Conservation (phyloP, 371 early-diverging fungal species). For the Circinella umbellata region DNA sequence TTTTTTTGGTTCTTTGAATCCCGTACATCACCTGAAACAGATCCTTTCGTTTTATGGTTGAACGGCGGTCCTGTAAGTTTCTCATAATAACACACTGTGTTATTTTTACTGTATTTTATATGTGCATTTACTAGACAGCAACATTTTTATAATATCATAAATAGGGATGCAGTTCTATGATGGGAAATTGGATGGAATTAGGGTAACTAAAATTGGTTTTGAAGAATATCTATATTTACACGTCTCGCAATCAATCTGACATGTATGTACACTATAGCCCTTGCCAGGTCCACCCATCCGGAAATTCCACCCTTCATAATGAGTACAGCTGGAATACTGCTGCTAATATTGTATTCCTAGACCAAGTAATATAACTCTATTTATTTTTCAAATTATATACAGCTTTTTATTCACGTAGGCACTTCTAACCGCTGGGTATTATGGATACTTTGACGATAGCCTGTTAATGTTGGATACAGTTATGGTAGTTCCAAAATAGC, state of each 20-base stretch:
- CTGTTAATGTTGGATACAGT: slow-evolving; percentile 79
- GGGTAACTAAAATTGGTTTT: slow-evolving; percentile 31
- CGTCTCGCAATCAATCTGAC: background rate
- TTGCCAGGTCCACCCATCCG: slow-evolving; percentile 62
- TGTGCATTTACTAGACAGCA: too few relatives aligned
- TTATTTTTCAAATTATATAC: background rate
- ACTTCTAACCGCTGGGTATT: too few relatives aligned
- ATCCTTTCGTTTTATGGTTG: slow-evolving; percentile 80
- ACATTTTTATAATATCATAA: too few relatives aligned
- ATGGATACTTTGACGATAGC: slow-evolving; percentile 36
- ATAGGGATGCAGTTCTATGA: slow-evolving; percentile 68
- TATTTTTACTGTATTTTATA: too few relatives aligned
- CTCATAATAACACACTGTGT: background rate
- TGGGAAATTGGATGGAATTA: slow-evolving; percentile 84
- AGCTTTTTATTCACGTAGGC: background rate
- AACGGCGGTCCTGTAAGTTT: slow-evolving; percentile 73
- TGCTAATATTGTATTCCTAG: slow-evolving; percentile 83
- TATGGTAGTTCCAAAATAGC: slow-evolving; percentile 63
- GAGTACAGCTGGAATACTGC: slow-evolving; percentile 78
- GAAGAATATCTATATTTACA: background rate
- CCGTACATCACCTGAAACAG: slow-evolving; percentile 69
- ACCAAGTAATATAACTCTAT: slow-evolving; percentile 48
- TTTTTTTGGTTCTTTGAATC: slow-evolving; percentile 92
- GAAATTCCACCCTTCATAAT: slow-evolving; percentile 61
- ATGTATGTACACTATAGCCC: slow-evolving; percentile 33